Evolutionary conservation across 1,284 basidiomycete genomes (phyloP).

Genomic region (Exobasidium cylindrosporum): DNA sequence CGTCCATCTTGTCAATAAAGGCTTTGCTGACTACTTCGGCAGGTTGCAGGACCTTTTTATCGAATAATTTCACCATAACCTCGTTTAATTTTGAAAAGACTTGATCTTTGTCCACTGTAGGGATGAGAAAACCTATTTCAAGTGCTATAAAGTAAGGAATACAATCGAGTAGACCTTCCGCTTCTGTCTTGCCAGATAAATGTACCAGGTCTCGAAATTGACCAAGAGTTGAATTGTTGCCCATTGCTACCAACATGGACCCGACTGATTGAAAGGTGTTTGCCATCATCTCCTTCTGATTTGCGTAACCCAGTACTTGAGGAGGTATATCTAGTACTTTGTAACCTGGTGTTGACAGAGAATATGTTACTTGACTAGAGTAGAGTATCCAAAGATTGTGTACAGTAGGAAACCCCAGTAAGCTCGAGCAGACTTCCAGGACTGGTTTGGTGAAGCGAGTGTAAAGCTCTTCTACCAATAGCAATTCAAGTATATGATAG

Average conservation of each 20-base stretch:
- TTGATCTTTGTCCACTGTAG: background rate
- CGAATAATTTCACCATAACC: background rate
- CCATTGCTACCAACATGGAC: constrained; percentile 30
- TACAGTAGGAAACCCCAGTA: constrained; percentile 69
- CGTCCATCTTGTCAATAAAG: background rate
- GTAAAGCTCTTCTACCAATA: constrained; percentile 56
- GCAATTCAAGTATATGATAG: constrained; percentile 77
- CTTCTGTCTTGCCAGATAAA: constrained; percentile 61
- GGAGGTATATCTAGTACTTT: constrained; percentile 69
- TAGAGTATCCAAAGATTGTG: constrained; percentile 74
- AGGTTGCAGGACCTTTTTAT: background rate
- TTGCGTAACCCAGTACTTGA: constrained; percentile 68
- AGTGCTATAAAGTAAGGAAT: constrained; percentile 69
- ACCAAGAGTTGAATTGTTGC: constrained; percentile 56
- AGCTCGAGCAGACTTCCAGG: constrained; percentile 67
- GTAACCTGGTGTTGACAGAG: constrained; percentile 49
- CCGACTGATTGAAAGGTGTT: constrained; percentile 25
- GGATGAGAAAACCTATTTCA: background rate
- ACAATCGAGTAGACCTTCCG: constrained; percentile 65
- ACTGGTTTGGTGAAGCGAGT: constrained; percentile 57
- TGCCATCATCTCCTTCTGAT: constrained; percentile 56
- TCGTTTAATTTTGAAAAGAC: background rate
- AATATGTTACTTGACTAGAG: constrained; percentile 65
- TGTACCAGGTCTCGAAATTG: constrained; percentile 67
- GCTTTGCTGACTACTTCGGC: background rate